A percentile compares a stretch with the other conserved stretches of the same genome.
phyloP scores from a whole-genome alignment of 495 filamentous ascomycete species.

The Rusavskia elegans region DNA sequence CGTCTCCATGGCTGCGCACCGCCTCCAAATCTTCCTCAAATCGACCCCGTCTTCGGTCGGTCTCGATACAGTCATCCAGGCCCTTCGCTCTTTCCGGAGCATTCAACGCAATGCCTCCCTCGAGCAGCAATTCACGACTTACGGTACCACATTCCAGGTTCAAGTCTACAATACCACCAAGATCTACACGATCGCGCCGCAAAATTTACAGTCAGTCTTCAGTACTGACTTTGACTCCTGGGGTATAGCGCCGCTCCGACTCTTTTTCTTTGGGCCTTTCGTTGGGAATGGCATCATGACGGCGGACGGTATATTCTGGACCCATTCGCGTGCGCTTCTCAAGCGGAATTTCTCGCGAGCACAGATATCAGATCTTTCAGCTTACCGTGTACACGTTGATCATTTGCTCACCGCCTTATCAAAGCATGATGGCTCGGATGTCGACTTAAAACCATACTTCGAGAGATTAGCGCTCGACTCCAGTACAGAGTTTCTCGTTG shows the following conservation, averaged over 20 bases:
- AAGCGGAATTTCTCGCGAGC: neutral
- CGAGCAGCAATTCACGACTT: neutral
- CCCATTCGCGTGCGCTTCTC: neutral
- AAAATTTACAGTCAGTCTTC: conserved; percentile 3
- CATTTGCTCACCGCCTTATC: conserved; percentile 33
- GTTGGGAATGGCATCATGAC: conserved; percentile 1
- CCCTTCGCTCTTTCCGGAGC: neutral
- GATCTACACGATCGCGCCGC: conserved; percentile 1
- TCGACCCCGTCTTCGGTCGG: neutral
- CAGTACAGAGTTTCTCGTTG: conserved; percentile 51
- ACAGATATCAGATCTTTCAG: neutral
- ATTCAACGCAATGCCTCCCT: neutral
- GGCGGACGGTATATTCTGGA: conserved; percentile 2
- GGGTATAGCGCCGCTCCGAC: conserved; percentile 1
- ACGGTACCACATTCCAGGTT: neutral
- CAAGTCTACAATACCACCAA: neutral
- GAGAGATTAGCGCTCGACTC: conserved; percentile 45
- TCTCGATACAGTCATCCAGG: neutral
- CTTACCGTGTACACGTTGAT: conserved; percentile 21
- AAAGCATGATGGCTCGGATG: conserved; percentile 20
- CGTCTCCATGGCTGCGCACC: neutral
- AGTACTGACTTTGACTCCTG: conserved; percentile 2
- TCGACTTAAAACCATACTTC: conserved; percentile 45
- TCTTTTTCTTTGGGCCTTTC: neutral
- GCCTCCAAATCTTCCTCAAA: neutral